Evolutionary conservation across 2,329 filamentous ascomycete genomes (phyloP).

Genomic region (Arthroderma sp.): DNA sequence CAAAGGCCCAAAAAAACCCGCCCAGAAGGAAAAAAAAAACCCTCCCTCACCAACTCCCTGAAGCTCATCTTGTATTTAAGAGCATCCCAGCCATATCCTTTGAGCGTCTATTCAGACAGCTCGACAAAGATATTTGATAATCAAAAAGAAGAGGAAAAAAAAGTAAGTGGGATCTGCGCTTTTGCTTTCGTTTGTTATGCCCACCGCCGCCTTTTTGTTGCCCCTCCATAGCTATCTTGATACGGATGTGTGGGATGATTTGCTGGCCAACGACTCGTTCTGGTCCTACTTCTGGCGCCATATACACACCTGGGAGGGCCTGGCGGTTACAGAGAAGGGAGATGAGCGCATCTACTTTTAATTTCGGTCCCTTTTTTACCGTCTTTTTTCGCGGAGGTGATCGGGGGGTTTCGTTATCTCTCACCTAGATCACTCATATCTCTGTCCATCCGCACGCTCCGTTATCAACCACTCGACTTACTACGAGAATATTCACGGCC

Average conservation of each 20-base stretch:
- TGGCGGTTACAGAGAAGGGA: background rate
- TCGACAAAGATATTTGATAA: background rate
- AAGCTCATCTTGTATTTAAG: background rate
- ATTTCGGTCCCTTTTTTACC: background rate
- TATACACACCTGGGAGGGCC: background rate
- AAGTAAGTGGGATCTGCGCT: background rate
- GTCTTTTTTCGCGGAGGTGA: background rate
- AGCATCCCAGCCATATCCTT: background rate
- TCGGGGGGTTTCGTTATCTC: background rate
- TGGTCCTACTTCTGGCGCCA: background rate
- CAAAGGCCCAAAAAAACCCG: conserved; percentile 11
- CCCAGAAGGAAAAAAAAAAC: conserved; percentile 11
- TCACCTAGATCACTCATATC: background rate
- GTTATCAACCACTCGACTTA: background rate
- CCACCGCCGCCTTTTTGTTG: background rate
- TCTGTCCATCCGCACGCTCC: background rate
- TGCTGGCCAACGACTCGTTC: background rate
- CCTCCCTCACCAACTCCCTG: conserved; percentile 3
- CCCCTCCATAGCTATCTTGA: conserved; percentile 4
- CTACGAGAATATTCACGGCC: background rate
- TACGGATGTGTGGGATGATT: background rate
- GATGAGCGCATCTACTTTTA: background rate
- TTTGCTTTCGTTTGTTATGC: background rate
- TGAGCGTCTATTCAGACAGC: background rate
- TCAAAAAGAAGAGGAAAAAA: background rate